Conservation (phyloP, 805 yeast species). For the Jamesozyma piceae region DNA sequence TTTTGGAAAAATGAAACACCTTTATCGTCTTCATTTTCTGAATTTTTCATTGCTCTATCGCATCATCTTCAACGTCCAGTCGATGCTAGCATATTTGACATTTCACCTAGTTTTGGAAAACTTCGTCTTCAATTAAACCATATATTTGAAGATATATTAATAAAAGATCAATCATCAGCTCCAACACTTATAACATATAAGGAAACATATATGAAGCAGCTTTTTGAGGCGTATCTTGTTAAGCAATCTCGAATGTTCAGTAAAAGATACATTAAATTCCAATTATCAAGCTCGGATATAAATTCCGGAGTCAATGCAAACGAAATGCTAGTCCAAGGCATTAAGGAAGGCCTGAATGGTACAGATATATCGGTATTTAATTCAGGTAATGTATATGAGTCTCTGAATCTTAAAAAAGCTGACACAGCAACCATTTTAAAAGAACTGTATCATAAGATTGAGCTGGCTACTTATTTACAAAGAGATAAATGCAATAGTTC, state of each 20-base stretch:
- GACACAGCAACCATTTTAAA: no score
- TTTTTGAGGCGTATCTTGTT: not conserved
- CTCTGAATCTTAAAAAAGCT: no score
- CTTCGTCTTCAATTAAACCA: not conserved
- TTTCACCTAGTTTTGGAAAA: not conserved
- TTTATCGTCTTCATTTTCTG: not conserved
- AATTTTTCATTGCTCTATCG: not conserved
- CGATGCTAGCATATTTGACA: not conserved
- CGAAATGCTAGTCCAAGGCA: not conserved
- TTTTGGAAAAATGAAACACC: not conserved
- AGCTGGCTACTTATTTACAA: no score
- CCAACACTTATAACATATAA: not conserved
- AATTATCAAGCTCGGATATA: not conserved
- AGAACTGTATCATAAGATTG: no score
- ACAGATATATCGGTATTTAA: no score
- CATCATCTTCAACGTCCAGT: not conserved
- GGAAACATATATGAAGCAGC: not conserved
- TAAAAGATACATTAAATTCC: not conserved
- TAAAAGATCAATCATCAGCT: not conserved
- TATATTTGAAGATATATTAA: not conserved
- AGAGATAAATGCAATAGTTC: no score
- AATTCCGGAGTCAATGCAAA: not conserved
- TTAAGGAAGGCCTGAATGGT: not conserved
- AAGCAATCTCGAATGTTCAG: not conserved
- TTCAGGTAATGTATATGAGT: no score